phyloP scores from a whole-genome alignment of 306 rosid genomes.

The Luffa acutangula region DNA sequence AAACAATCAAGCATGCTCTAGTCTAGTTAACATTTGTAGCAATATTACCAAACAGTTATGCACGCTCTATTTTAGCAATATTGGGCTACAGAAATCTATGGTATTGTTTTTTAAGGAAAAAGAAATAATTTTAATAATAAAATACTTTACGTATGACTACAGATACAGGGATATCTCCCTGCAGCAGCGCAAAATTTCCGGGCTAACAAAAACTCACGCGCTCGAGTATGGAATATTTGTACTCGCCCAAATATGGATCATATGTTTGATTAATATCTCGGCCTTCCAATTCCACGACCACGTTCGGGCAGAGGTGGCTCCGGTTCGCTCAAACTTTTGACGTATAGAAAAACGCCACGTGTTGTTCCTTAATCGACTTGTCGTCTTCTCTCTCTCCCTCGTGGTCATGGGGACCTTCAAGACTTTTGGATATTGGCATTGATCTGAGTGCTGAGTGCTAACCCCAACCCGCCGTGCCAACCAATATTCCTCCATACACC shows the following conservation, averaged over 20 bases:
- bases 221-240: background rate
- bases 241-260: background rate
- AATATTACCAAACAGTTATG: background rate
- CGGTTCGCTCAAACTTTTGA: background rate
- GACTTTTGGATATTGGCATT: slow-evolving; percentile 15
- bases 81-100: background rate
- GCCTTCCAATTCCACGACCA: background rate
- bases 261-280: background rate
- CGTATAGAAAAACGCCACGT: slow-evolving; percentile 24
- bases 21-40: background rate
- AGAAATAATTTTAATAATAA: background rate
- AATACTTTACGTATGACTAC: background rate
- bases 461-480: slow-evolving; percentile 6
- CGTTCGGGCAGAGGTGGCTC: slow-evolving; percentile 2
- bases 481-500: slow-evolving; percentile 5
- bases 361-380: background rate
- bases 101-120: too few species aligned
- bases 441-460: slow-evolving; percentile 3
- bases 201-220: background rate
- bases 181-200: background rate
- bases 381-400: slow-evolving; percentile 1
- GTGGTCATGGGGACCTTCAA: background rate
- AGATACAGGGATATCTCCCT: background rate
- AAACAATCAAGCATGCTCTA: background rate
- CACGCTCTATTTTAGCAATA: background rate